phyloP scores from a whole-genome alignment of 2,329 filamentous ascomycete species.

The Harringtonia lauricola region DNA sequence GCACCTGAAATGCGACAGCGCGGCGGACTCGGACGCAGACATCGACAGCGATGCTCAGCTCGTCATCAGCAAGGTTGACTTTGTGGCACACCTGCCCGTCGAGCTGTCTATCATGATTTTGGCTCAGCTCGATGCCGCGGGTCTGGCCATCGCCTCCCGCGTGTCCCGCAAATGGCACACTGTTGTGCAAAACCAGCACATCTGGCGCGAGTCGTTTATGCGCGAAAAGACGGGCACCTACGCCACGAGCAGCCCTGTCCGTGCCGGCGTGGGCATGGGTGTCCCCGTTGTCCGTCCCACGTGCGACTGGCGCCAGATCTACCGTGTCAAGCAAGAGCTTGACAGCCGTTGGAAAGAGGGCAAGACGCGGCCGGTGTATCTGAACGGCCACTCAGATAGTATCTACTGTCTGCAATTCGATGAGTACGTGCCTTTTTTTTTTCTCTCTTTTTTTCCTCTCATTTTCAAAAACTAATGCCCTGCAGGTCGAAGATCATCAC shows the following conservation, averaged over 20 bases:
- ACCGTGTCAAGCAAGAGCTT: constrained; percentile 63
- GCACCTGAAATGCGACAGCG: constrained; percentile 17
- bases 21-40: constrained; percentile 1
- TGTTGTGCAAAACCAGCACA: constrained; percentile 39
- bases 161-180: constrained; percentile 41
- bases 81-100: constrained; percentile 40
- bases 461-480: background rate
- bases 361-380: constrained; percentile 70
- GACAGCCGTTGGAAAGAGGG: constrained; percentile 71
- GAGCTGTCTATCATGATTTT: constrained; percentile 51
- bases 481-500: constrained; percentile 91
- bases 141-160: constrained; percentile 34
- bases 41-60: constrained; percentile 17
- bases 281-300: constrained; percentile 43
- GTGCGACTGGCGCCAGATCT: constrained; percentile 81
- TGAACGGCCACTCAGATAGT: constrained; percentile 88
- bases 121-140: constrained; percentile 40
- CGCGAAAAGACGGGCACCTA: constrained; percentile 49
- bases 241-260: constrained; percentile 42
- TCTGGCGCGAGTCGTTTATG: constrained; percentile 54
- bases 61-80: constrained; percentile 44
- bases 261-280: constrained; percentile 44
- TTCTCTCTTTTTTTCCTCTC: constrained; percentile 9
- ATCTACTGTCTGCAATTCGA: constrained; percentile 98
- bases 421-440: constrained; percentile 49